Percentiles rank a stretch among this genome's conserved stretches.
These are phyloP conservation scores for Inga oerstediana DNA, from an alignment of 306 rosid genomes.

Conservation along the genomic window DNA sequence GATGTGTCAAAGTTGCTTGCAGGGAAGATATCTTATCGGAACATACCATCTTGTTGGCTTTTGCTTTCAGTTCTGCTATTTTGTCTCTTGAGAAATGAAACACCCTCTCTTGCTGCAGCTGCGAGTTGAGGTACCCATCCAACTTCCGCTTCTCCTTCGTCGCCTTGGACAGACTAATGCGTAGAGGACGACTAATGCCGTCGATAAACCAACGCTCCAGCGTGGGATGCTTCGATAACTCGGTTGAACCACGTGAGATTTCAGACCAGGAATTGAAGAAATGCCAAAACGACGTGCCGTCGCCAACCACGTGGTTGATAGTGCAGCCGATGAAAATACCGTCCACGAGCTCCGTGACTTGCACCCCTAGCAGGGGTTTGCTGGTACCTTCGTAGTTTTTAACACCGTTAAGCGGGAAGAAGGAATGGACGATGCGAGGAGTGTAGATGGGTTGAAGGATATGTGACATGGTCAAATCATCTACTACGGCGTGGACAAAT, in stretches of 20 bases:
- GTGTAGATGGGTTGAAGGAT: constrained; percentile 18
- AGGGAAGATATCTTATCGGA: constrained; percentile 37
- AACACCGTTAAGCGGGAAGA: constrained; percentile 36
- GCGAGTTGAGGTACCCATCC: not conserved
- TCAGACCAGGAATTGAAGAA: constrained; percentile 48
- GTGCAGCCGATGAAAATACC: constrained; percentile 42
- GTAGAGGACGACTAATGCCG: not conserved
- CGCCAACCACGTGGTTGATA: constrained; percentile 36
- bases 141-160: not conserved
- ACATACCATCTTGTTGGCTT: constrained; percentile 34
- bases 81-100: constrained; percentile 41
- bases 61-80: constrained; percentile 36
- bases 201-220: constrained; percentile 15
- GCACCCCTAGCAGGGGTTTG: constrained; percentile 35
- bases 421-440: constrained; percentile 36
- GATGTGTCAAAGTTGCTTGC: constrained; percentile 43
- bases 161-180: not conserved
- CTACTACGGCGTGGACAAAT: constrained; percentile 33
- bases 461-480: constrained; percentile 1
- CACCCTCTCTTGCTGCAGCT: not conserved
- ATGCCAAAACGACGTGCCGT: constrained; percentile 45
- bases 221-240: not conserved
- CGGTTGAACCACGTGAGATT: constrained; percentile 6
- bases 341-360: constrained; percentile 43
- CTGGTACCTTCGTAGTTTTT: constrained; percentile 26